Conservation (phyloP, 2,329 filamentous ascomycete genomes). For the Penicillium sclerotigenum region DNA sequence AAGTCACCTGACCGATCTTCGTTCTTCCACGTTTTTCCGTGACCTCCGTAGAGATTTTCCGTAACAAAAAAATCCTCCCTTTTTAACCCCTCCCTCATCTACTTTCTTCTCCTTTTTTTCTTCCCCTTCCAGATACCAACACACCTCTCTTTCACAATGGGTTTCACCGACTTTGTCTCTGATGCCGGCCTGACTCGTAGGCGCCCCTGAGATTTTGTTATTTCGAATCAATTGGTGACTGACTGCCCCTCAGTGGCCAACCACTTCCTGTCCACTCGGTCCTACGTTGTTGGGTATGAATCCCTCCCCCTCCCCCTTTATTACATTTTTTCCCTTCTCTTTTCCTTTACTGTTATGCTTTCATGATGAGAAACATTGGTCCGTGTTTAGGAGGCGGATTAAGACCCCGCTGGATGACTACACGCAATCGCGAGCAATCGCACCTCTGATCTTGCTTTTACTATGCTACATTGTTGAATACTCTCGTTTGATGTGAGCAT, state of each 20-base stretch:
- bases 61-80: constrained; percentile 27
- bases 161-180: constrained; percentile 64
- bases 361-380: constrained; percentile 86
- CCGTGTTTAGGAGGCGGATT: constrained; percentile 93
- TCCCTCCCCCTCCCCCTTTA: constrained; percentile 11
- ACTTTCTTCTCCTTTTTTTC: constrained; percentile 22
- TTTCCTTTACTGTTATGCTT: constrained; percentile 24
- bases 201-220: constrained; percentile 32
- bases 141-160: constrained; percentile 50
- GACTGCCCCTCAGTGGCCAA: constrained; percentile 43
- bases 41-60: constrained; percentile 9
- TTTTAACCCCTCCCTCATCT: constrained; percentile 31
- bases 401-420: constrained; percentile 86
- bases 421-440: constrained; percentile 68
- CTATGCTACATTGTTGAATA: constrained; percentile 2
- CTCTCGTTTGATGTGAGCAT: not conserved
- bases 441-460: constrained; percentile 62
- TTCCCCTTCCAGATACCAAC: constrained; percentile 20
- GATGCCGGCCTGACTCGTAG: constrained; percentile 60
- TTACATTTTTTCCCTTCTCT: constrained; percentile 20
- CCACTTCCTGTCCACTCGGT: constrained; percentile 57
- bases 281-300: constrained; percentile 78
- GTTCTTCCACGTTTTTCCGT: constrained; percentile 19
- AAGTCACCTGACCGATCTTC: constrained; percentile 4
- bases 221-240: constrained; percentile 26